Conservation (phyloP, 805 yeast genomes). For the Candida suzukii region DNA sequence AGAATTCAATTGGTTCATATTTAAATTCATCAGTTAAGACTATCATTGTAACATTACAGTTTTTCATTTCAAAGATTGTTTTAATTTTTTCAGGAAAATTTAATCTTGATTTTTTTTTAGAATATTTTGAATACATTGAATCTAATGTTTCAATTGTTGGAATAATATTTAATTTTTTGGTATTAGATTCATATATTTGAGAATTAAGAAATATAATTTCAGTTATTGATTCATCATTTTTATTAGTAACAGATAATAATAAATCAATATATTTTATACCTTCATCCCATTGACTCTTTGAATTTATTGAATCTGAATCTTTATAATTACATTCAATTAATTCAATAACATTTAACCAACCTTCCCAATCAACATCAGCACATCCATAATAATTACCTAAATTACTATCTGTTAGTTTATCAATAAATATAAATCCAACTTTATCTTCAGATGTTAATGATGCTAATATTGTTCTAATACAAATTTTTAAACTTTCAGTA, state of each 20-base stretch:
- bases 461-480: constrained; percentile 7
- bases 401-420: constrained; percentile 7
- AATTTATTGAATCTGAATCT: not conserved
- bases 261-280: constrained; percentile 15
- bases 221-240: not conserved
- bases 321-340: constrained; percentile 12
- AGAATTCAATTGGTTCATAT: constrained; percentile 13
- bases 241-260: not conserved
- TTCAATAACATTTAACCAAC: constrained; percentile 18
- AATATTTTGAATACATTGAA: not conserved
- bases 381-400: constrained; percentile 27
- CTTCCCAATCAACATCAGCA: constrained; percentile 19
- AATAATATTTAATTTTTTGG: no score
- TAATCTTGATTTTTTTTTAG: not conserved
- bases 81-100: not conserved
- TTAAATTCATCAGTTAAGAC: constrained; percentile 21
- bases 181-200: no score
- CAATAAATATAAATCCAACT: constrained; percentile 23
- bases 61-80: no score
- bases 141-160: not conserved
- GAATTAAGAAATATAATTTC: not conserved
- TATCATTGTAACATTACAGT: constrained; percentile 10
- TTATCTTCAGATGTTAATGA: constrained; percentile 14
- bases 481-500: constrained; percentile 8
- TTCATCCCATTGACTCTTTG: constrained; percentile 12